Evolutionary conservation across 768 basidiomycete species (phyloP).

Genomic region (Mycena vitilis): DNA sequence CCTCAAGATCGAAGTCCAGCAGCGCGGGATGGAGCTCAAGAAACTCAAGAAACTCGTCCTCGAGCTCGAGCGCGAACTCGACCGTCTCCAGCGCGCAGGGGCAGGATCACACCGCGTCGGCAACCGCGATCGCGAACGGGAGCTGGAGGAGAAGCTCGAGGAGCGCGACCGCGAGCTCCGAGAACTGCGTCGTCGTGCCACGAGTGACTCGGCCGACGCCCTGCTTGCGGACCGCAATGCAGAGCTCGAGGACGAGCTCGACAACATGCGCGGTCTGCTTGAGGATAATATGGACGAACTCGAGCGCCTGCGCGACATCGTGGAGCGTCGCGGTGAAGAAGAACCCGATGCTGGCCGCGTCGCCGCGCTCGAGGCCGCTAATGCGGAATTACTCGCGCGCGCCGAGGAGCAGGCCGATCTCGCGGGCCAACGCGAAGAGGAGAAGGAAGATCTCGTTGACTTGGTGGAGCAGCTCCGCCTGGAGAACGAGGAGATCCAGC

Average conservation of each 20-base stretch:
- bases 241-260: constrained; percentile 80
- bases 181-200: constrained; percentile 66
- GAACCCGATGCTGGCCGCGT: constrained; percentile 44
- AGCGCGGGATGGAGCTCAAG: constrained; percentile 91
- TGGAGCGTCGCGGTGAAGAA: constrained; percentile 66
- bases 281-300: constrained; percentile 90
- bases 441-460: constrained; percentile 77
- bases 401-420: constrained; percentile 71
- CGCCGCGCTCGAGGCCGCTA: constrained; percentile 71
- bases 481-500: constrained; percentile 74
- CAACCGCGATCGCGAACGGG: constrained; percentile 68
- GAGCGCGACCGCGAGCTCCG: constrained; percentile 78
- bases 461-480: constrained; percentile 71
- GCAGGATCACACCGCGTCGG: constrained; percentile 49
- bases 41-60: constrained; percentile 90
- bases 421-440: constrained; percentile 70
- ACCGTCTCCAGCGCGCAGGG: constrained; percentile 70
- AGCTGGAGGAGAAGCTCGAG: constrained; percentile 81
- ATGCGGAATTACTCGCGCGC: constrained; percentile 67
- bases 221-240: constrained; percentile 69
- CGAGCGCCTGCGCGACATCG: constrained; percentile 75
- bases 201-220: constrained; percentile 58
- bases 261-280: constrained; percentile 73
- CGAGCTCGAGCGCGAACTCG: constrained; percentile 85
- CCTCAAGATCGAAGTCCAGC: constrained; percentile 92